Evolutionary conservation across 1,139 yeast species (phyloP).

Genomic region (Kluyveromyces sp.): DNA sequence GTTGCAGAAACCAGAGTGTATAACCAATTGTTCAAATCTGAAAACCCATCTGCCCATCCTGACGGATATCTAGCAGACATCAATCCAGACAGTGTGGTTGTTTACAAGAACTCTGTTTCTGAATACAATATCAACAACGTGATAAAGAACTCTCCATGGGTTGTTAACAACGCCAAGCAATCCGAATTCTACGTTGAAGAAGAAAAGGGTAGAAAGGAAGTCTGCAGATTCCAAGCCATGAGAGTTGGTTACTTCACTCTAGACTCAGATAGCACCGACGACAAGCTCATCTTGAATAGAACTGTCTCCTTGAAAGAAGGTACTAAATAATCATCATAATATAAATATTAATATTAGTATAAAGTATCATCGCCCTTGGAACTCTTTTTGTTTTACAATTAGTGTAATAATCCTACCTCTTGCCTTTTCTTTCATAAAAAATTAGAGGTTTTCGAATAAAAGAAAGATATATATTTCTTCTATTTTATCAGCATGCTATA

Average conservation of each 20-base stretch:
- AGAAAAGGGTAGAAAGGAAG: slow-evolving; percentile 54
- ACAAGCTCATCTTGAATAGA: slow-evolving; percentile 65
- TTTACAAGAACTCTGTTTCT: slow-evolving; percentile 57
- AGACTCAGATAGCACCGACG: slow-evolving; percentile 66
- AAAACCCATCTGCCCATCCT: slow-evolving; percentile 83
- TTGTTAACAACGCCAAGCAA: slow-evolving; percentile 51
- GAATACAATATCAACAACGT: slow-evolving; percentile 75
- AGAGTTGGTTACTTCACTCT: slow-evolving; percentile 94
- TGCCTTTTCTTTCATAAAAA: too few species aligned
- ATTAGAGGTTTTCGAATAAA: too few species aligned
- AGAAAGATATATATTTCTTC: too few species aligned
- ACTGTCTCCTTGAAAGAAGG: slow-evolving; percentile 81
- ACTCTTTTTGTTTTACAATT: too few species aligned
- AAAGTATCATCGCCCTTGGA: too few species aligned
- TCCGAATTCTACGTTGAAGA: slow-evolving; percentile 62
- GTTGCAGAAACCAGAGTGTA: slow-evolving; percentile 78
- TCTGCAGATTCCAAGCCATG: slow-evolving; percentile 96
- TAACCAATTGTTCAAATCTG: slow-evolving; percentile 82
- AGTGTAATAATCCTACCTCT: too few species aligned
- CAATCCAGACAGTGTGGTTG: slow-evolving; percentile 68
- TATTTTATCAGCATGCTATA: too few species aligned
- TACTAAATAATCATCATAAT: slow-evolving; percentile 12
- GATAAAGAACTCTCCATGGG: slow-evolving; percentile 67
- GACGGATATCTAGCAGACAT: slow-evolving; percentile 83
- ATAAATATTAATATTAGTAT: too few species aligned